These are phyloP conservation scores for Gossypium thurberi DNA, from an alignment of 345 rosid genomes.

Conservation along the genomic window DNA sequence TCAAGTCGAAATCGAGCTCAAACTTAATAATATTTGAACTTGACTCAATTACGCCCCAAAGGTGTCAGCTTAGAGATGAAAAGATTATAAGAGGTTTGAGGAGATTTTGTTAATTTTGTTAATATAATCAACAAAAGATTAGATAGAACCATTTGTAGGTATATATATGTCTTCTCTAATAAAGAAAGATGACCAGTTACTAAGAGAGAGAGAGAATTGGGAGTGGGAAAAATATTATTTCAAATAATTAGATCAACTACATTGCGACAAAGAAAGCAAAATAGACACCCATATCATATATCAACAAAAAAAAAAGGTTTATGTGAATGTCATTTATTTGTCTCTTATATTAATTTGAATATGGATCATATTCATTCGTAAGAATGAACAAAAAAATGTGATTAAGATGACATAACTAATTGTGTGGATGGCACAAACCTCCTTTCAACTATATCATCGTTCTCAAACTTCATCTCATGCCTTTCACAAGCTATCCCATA, in stretches of 20 bases:
- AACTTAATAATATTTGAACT: too few relatives aligned
- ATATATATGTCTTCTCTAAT: too few relatives aligned
- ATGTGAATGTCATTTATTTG: background rate
- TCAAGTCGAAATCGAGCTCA: accelerated
- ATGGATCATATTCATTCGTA: background rate
- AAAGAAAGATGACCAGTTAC: too few relatives aligned
- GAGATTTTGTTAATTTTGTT: too few relatives aligned
- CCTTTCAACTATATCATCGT: constrained; percentile 33
- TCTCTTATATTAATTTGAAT: background rate
- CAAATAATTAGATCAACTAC: background rate
- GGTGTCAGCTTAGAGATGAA: too few relatives aligned
- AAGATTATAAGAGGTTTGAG: too few relatives aligned
- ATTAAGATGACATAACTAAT: constrained; percentile 52
- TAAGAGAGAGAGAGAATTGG: too few relatives aligned
- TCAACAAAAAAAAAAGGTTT: background rate
- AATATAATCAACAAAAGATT: too few relatives aligned
- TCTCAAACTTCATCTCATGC: constrained; percentile 29
- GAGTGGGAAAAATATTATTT: background rate
- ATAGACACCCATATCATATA: background rate
- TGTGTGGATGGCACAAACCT: constrained; percentile 48
- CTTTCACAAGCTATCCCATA: constrained; percentile 35
- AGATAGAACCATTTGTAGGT: too few relatives aligned
- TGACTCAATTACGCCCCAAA: too few relatives aligned
- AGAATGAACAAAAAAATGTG: background rate
- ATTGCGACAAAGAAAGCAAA: background rate